Percentiles rank a stretch among this genome's conserved stretches.
Evolutionary conservation across 1,284 basidiomycete genomes (phyloP).

Genomic region (Cutaneotrichosporon mucoides): DNA sequence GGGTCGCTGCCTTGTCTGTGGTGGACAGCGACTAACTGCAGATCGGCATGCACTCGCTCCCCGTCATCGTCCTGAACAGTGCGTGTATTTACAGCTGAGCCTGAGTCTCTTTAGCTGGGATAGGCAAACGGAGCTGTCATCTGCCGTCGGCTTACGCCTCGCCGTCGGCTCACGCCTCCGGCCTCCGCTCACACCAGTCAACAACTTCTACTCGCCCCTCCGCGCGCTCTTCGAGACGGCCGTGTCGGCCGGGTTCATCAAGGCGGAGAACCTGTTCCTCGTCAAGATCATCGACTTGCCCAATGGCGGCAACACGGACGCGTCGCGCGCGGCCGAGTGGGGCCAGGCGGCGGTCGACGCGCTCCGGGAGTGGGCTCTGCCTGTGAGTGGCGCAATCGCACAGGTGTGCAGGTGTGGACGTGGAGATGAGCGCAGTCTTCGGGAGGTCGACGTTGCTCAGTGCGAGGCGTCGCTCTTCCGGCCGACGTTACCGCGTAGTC

Average conservation of each 20-base stretch:
- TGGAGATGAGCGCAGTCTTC: too few species aligned
- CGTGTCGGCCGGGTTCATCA: conserved; percentile 71
- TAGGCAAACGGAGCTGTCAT: too few species aligned
- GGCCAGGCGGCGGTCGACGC: conserved; percentile 65
- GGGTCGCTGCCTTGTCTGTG: background rate
- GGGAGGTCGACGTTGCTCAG: too few species aligned
- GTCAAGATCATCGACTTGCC: conserved; percentile 67
- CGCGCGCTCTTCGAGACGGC: conserved; percentile 65
- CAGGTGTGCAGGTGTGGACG: too few species aligned
- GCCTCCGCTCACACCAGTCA: conserved; percentile 50
- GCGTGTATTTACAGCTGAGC: conserved; percentile 7
- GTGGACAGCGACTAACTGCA: conserved; percentile 49
- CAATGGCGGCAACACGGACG: conserved; percentile 54
- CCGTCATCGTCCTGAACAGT: conserved; percentile 72
- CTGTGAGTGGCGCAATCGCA: conserved; percentile 24
- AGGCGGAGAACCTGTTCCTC: conserved; percentile 57
- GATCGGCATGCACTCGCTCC: conserved; percentile 74
- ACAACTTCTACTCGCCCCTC: conserved; percentile 74
- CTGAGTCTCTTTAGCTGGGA: too few species aligned
- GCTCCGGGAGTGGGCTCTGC: conserved; percentile 58
- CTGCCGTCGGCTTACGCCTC: too few species aligned
- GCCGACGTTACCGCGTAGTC: too few species aligned
- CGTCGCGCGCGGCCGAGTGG: conserved; percentile 60
- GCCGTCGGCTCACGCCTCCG: background rate
- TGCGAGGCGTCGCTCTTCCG: too few species aligned